A percentile compares a stretch with the other conserved stretches of the same genome.
phyloP scores from a whole-genome alignment of 2,329 filamentous ascomycete species.

The Metarhizium guizhouense region DNA sequence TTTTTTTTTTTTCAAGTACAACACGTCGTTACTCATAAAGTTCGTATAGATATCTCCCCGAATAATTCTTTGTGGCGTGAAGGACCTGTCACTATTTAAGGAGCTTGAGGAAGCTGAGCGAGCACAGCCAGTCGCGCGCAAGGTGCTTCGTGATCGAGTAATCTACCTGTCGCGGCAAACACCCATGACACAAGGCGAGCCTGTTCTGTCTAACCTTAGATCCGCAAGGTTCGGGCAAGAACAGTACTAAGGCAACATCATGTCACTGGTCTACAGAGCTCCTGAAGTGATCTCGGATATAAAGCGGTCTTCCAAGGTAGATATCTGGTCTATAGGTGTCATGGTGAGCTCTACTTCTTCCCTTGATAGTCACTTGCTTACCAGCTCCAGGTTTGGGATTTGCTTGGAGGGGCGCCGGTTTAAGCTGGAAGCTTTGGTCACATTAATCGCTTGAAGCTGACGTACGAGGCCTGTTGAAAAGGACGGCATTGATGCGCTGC shows the following conservation, averaged over 20 bases:
- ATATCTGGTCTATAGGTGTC: constrained; percentile 14
- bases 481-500: too few species aligned
- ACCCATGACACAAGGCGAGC: neutral
- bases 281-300: constrained; percentile 15
- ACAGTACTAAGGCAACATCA: constrained; percentile 6
- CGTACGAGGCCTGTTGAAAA: too few species aligned
- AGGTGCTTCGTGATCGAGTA: neutral
- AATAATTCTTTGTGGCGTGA: constrained; percentile 36
- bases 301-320: constrained; percentile 15
- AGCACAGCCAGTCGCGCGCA: neutral
- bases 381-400: neutral
- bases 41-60: constrained; percentile 35
- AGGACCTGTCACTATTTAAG: constrained; percentile 11
- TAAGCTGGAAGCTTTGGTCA: too few species aligned
- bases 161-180: neutral
- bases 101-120: neutral
- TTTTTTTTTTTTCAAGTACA: too few species aligned
- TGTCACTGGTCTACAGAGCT: constrained; percentile 14
- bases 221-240: neutral
- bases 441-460: too few species aligned
- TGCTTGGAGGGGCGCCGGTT: neutral
- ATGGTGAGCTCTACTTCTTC: constrained; percentile 7
- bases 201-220: neutral
- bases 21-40: too few species aligned
- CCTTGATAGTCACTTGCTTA: neutral